Conservation (phyloP, 495 filamentous ascomycete genomes). For the Oleoguttula mirabilis region DNA sequence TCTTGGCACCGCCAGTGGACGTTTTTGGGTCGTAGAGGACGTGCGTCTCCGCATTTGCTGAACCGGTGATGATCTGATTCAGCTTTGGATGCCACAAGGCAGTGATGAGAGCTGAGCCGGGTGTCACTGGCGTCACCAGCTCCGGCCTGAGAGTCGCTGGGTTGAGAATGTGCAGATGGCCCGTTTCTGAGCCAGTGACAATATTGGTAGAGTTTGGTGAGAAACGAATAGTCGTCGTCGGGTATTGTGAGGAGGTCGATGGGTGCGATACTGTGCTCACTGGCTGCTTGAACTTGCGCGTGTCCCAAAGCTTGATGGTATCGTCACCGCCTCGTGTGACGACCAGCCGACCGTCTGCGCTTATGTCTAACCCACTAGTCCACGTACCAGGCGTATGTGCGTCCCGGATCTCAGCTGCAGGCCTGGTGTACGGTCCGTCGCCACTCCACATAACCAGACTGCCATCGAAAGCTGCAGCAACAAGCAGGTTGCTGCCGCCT, state of each 20-base stretch:
- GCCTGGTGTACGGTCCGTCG: slow-evolving; percentile 74
- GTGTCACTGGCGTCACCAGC: slow-evolving; percentile 74
- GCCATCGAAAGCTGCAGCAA: slow-evolving; percentile 81
- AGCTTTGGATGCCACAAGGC: slow-evolving; percentile 88
- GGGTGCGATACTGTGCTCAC: slow-evolving; percentile 65
- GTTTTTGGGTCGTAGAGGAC: slow-evolving; percentile 79
- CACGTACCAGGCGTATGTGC: slow-evolving; percentile 77
- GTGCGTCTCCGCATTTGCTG: slow-evolving; percentile 76
- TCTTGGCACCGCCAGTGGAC: slow-evolving; percentile 69
- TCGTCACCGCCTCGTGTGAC: slow-evolving; percentile 85
- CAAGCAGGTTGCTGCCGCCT: slow-evolving; percentile 66
- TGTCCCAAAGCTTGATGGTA: slow-evolving; percentile 83
- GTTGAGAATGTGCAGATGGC: slow-evolving; percentile 86
- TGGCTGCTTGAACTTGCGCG: slow-evolving; percentile 83
- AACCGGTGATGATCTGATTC: slow-evolving; percentile 92
- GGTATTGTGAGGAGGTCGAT: slow-evolving; percentile 72
- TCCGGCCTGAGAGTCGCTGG: slow-evolving; percentile 76
- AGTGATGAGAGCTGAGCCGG: slow-evolving; percentile 65
- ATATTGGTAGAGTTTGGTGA: slow-evolving; percentile 69
- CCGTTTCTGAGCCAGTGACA: slow-evolving; percentile 76
- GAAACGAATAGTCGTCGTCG: slow-evolving; percentile 78
- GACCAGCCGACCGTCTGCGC: slow-evolving; percentile 75
- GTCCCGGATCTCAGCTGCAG: slow-evolving; percentile 71
- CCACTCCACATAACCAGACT: slow-evolving; percentile 86
- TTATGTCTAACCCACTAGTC: slow-evolving; percentile 90